Percentiles rank a stretch among this genome's conserved stretches.
Conservation (phyloP, 2,329 filamentous ascomycete genomes). For the Hirsutella thompsonii region DNA sequence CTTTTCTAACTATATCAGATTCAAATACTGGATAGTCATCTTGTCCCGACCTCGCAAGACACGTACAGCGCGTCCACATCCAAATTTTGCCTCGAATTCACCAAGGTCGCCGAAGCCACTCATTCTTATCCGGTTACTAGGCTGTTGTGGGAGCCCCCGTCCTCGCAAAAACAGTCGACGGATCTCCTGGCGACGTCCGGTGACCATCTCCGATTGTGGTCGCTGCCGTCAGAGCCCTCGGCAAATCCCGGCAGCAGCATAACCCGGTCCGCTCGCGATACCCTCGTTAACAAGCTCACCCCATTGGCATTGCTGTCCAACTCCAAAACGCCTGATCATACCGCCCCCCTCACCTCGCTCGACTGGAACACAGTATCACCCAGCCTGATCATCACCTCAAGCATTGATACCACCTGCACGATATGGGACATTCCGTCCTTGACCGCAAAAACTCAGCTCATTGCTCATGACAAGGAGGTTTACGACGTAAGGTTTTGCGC, state of each 20-base stretch:
- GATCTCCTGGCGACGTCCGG: conserved; percentile 91
- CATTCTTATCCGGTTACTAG: conserved; percentile 96
- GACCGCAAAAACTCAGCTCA: conserved; percentile 94
- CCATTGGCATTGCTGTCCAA: conserved; percentile 89
- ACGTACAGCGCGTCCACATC: conserved; percentile 56
- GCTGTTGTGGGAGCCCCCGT: conserved; percentile 90
- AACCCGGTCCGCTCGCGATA: conserved; percentile 44
- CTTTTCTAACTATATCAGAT: conserved; percentile 43
- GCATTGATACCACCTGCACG: conserved; percentile 97
- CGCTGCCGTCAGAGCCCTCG: conserved; percentile 59
- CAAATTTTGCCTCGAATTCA: conserved; percentile 75
- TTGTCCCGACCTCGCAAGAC: conserved; percentile 56
- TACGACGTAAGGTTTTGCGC: conserved; percentile 98
- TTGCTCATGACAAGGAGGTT: conserved; percentile 97
- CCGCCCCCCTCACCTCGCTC: conserved; percentile 85
- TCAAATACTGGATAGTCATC: conserved; percentile 87
- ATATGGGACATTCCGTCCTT: conserved; percentile 99
- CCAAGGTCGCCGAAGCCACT: conserved; percentile 87
- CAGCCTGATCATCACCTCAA: conserved; percentile 95
- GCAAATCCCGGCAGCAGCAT: conserved; percentile 50
- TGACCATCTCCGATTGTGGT: conserved; percentile 90
- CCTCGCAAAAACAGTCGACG: conserved; percentile 86
- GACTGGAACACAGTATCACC: conserved; percentile 98
- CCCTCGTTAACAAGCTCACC: conserved; percentile 66
- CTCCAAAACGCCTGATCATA: conserved; percentile 96